These are phyloP conservation scores for Exophiala oligosperma DNA, from an alignment of 2,329 filamentous ascomycete species.

Conservation along the genomic window DNA sequence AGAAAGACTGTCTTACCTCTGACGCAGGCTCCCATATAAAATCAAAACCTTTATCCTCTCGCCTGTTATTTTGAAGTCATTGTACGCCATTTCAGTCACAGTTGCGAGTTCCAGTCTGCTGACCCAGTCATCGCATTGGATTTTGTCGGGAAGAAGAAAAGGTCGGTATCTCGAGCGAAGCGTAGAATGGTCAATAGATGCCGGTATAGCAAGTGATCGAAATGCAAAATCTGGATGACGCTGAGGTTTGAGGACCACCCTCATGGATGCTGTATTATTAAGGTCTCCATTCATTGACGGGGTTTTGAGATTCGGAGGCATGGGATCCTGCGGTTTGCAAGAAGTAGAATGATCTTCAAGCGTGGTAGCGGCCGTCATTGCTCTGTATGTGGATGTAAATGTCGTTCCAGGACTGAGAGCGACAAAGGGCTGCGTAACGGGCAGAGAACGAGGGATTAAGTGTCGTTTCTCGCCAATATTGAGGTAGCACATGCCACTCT, in stretches of 20 bases:
- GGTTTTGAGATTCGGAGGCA: neutral
- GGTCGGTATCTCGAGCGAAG: slow-evolving; percentile 57
- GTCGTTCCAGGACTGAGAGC: no score
- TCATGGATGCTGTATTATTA: slow-evolving; percentile 19
- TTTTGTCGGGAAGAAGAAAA: slow-evolving; percentile 50
- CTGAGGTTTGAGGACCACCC: slow-evolving; percentile 9
- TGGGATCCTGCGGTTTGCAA: slow-evolving; percentile 5
- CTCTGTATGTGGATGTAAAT: no score
- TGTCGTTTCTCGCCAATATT: no score
- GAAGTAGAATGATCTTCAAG: neutral
- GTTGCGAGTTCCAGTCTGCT: slow-evolving; percentile 29
- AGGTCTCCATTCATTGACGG: slow-evolving; percentile 11
- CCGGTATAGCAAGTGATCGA: slow-evolving; percentile 45
- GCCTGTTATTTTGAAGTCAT: slow-evolving; percentile 42
- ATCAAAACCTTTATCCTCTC: slow-evolving; percentile 58
- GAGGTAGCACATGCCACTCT: no score
- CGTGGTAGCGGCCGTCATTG: neutral
- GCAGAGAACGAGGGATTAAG: no score
- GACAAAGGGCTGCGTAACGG: no score
- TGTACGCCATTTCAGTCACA: slow-evolving; percentile 51
- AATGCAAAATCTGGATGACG: slow-evolving; percentile 18
- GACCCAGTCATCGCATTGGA: slow-evolving; percentile 55
- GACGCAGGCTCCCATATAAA: slow-evolving; percentile 60
- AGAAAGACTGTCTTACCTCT: slow-evolving; percentile 25
- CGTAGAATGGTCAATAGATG: slow-evolving; percentile 47